Evolutionary conservation across 2,329 filamentous ascomycete genomes (phyloP).

Genomic region (Microcyclospora pomicola): DNA sequence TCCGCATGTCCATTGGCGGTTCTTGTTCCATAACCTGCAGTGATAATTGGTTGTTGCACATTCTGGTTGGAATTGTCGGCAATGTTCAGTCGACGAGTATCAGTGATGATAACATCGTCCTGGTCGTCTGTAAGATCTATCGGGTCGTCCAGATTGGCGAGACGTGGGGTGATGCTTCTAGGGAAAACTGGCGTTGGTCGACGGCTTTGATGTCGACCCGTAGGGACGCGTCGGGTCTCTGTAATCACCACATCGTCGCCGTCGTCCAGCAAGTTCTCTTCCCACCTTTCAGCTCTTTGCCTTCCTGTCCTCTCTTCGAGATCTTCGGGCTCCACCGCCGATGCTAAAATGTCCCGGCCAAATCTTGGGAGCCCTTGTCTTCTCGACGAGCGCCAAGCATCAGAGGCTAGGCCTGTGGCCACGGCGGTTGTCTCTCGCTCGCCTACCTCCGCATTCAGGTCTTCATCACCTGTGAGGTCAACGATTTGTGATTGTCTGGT

Average conservation of each 20-base stretch:
- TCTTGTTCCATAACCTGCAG: slow-evolving; percentile 12
- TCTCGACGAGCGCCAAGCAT: no score
- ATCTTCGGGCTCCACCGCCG: slow-evolving; percentile 1
- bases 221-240: slow-evolving; percentile 5
- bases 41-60: slow-evolving; percentile 9
- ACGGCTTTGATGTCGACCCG: slow-evolving; percentile 6
- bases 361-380: slow-evolving; percentile 15
- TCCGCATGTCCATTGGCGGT: slow-evolving; percentile 6
- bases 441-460: slow-evolving; percentile 6
- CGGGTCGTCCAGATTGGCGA: slow-evolving; percentile 10
- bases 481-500: slow-evolving; percentile 14
- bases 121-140: slow-evolving; percentile 24
- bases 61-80: slow-evolving; percentile 8
- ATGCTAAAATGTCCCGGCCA: slow-evolving; percentile 17
- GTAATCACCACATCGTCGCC: slow-evolving; percentile 8
- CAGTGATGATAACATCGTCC: slow-evolving; percentile 15
- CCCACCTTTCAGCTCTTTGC: neutral
- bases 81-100: slow-evolving; percentile 8
- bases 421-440: neutral
- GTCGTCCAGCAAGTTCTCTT: neutral
- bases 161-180: slow-evolving; percentile 12
- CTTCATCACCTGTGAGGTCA: slow-evolving; percentile 23
- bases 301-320: neutral
- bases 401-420: neutral
- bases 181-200: slow-evolving; percentile 4